Base-by-base conservation (phyloP, 192 early-diverging fungal genomes). In the Physocladia obscura region DNA sequence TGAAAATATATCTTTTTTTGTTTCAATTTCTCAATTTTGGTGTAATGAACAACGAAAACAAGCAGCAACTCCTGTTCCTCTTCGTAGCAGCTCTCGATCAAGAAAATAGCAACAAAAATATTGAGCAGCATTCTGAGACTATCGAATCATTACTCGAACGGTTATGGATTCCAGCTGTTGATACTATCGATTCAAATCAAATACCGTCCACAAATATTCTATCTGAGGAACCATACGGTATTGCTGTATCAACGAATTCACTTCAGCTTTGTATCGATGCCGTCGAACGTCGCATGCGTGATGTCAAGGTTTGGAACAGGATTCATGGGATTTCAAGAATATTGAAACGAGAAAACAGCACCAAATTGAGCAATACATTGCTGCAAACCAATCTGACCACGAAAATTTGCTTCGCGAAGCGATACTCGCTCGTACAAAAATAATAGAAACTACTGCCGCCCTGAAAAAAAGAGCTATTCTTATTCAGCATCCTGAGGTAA, bases 401-500 rank as follows among this genome's bases (percentile, higher is more conserved):
- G 31, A 62, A 36, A 15, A 47, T 6, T 24, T 26, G 15, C 8
- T 62, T n/a, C 6, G 19, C 24, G n/a, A n/a, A n/a, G n/a, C n/a
- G n/a, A n/a, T 36, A 19, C 24, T 30, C 57, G 19, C 11, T 35
- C 3, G 1, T 21, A 21, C 60, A 47, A 35, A 39, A 38, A 22
- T 39, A 38, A 11, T 21, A 47, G n/a, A 62, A 6, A 17, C 17
- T 21, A 6, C 3, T 11, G 19, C 40, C 4, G 34, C 34, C 36
- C 36, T 62, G 13, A 17, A 44, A 4, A 30, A 19, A 26, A 8
- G 40, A 13, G 60, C 36, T 13, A 44, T 21, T 8, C 37, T n/a
- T 13, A 35, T 62, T 0, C 60, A 47, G 60, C 34, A 62, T 62
- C 60, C 2, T 26, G 60, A 35, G 34, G 60, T 62, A 44, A n/a